Evolutionary conservation across 345 rosid genomes (phyloP), one percentile per base, ranked within the genome.

Genomic region (Populus euphratica): DNA sequence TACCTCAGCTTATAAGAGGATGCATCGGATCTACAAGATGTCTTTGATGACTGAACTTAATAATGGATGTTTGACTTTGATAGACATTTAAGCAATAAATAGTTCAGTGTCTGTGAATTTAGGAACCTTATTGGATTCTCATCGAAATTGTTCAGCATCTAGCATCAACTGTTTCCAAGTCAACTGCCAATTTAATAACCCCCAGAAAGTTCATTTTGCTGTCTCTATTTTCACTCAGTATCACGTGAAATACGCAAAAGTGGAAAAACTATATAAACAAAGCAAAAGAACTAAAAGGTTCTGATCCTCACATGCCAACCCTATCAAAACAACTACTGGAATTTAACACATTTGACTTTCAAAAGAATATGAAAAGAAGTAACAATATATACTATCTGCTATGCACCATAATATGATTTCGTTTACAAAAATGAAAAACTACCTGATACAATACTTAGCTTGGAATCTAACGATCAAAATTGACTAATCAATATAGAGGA

Each of bases 171-270:
- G 12, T 68, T 36, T 77, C 68, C 2, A 59, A 63, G 66, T 76
- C 68, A 41, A 77, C 69, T 70, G 31, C 62, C 38, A 27, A 67
- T 38, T 67, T 11, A 14, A 77, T 41, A 25, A 18, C 29, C 41
- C 59, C 25, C 7, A 56, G 21, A 56, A 29, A 29, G 73, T 61
- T 69, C 23, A 41, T 25, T 43, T 50, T 33, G 18, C 36, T 18
- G n/a, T 31, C 50, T 62, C 43, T 20, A 29, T 43, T 39, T 68
- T 50, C 47, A 25, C 33, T 31, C 35, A 33, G n/a, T 25, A 67
- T 56, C 64, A 29, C 38, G 63, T 13, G 74, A 74, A 50, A 10
- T n/a, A 20, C 62, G 2, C 63, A 52, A 66, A 77, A 64, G 80
- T 23, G 25, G 31, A 35, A 47, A 21, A 68, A 36, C 35, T 44